Evolutionary conservation across 2,329 filamentous ascomycete species (phyloP), one percentile per base, ranked within the genome.

Genomic region (Cyphellophora attinorum): DNA sequence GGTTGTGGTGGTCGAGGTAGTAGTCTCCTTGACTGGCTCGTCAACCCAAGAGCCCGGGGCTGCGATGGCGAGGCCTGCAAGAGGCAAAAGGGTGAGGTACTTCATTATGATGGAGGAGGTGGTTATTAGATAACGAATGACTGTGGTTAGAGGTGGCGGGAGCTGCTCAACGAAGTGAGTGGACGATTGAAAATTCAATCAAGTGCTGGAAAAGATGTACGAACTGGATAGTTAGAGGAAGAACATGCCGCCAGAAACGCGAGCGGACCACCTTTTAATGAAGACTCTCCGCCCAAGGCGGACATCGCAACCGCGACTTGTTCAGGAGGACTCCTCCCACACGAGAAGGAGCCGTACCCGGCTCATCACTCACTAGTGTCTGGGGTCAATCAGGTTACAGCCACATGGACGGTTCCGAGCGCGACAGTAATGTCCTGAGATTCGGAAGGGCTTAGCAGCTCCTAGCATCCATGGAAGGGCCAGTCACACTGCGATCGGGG

Each of bases 181-280:
- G 46, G 46, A 45, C 35, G 46, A 48, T 44, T 48, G 46, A 46
- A 42, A 48, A 32, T 5, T 46, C 46, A 48, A 48, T 48, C 46
- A 29, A 39, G 27, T 13, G 19, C 31, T n/a, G 30, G n/a, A n/a
- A n/a, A n/a, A n/a, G n/a, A 25, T 8, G 21, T 25, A n/a, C 21
- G 21, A 25, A 25, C 21, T 25, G 21, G 8, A n/a, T n/a, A 25
- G 21, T 25, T 25, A n/a, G 21, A 25, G 21, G 21, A 25, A n/a
- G n/a, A 25, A 12, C 12, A 11, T 13, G 13, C 3, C 17, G 30
- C 13, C 18, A 19, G 29, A 13, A 11, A 31, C 15, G 29, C n/a
- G 8, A 19, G 17, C 11, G 5, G n/a, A n/a, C n/a, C n/a, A n/a
- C n/a, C n/a, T n/a, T n/a, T n/a, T n/a, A n/a, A n/a, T n/a, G n/a